phyloP scores from a whole-genome alignment of 345 rosid genomes.

The Aurinia saxatilis region DNA sequence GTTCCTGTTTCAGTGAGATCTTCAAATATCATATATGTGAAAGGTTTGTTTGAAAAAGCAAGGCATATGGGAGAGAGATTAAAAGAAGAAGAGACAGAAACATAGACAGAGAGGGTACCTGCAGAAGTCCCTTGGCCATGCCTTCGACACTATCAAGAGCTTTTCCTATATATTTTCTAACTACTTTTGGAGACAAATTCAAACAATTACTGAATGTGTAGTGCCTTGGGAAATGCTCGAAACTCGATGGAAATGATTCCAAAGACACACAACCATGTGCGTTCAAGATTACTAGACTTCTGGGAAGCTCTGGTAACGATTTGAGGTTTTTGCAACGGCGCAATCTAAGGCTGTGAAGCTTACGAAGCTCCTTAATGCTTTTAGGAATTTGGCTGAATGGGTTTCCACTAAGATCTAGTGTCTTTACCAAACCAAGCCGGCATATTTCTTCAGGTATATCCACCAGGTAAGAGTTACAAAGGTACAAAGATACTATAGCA shows the following conservation, averaged over 20 bases:
- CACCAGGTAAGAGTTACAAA: background rate
- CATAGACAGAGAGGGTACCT: background rate
- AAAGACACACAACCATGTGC: slow-evolving; percentile 15
- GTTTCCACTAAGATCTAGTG: slow-evolving; percentile 8
- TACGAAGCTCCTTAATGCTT: slow-evolving; percentile 13
- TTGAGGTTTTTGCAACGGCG: slow-evolving; percentile 14
- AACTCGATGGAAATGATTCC: background rate
- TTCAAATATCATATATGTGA: background rate
- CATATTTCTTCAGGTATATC: slow-evolving; percentile 15
- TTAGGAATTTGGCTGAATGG: slow-evolving; percentile 19
- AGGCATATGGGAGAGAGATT: background rate
- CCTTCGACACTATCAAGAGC: background rate
- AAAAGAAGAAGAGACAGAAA: background rate
- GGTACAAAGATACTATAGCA: background rate
- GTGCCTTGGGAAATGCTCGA: background rate
- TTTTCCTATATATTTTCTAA: background rate
- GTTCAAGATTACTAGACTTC: background rate
- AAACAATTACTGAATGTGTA: slow-evolving; percentile 24
- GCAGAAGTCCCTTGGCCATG: background rate
- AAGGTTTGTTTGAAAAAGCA: background rate
- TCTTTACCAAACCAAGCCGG: background rate
- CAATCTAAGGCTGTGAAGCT: slow-evolving; percentile 1
- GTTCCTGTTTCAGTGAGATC: background rate
- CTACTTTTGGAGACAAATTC: background rate
- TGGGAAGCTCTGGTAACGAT: slow-evolving; percentile 21